Percentiles rank a stretch among this genome's conserved stretches.
These are phyloP conservation scores for Xylaria hypoxylon DNA, from an alignment of 2,329 filamentous ascomycete genomes.

Conservation along the genomic window DNA sequence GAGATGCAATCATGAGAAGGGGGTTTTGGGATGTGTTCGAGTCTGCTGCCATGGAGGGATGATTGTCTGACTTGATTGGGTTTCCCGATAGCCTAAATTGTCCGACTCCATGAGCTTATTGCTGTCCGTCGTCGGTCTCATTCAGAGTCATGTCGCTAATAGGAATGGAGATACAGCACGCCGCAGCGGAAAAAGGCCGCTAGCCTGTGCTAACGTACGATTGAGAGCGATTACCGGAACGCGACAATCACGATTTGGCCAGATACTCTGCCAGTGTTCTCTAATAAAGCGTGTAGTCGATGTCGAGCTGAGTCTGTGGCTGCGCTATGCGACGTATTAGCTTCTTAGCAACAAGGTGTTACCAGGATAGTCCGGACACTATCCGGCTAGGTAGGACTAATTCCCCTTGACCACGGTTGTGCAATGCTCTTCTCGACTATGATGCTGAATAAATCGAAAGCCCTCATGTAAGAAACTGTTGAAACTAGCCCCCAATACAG, in stretches of 20 bases:
- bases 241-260: slow-evolving; percentile 1
- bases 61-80: slow-evolving; percentile 7
- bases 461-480: slow-evolving; percentile 1
- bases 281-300: background rate
- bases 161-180: slow-evolving; percentile 14
- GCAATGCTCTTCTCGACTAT: slow-evolving; percentile 8
- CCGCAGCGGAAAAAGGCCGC: slow-evolving; percentile 9
- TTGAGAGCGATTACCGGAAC: background rate
- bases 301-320: slow-evolving; percentile 13
- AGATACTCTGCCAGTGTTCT: background rate
- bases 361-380: background rate
- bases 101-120: slow-evolving; percentile 14
- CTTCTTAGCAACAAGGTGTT: background rate
- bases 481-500: background rate
- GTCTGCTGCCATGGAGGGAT: slow-evolving; percentile 16
- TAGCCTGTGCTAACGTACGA: slow-evolving; percentile 14
- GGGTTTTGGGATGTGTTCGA: slow-evolving; percentile 12
- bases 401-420: background rate
- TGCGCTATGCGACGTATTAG: slow-evolving; percentile 13
- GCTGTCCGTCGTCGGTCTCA: slow-evolving; percentile 10
- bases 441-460: background rate
- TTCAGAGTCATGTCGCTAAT: slow-evolving; percentile 20
- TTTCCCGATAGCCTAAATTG: slow-evolving; percentile 9
- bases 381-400: slow-evolving; percentile 2
- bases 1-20: slow-evolving; percentile 20